These are phyloP conservation scores for Panicum virgatum DNA, from an alignment of 202 grass and related monocot species.

Conservation along the genomic window DNA sequence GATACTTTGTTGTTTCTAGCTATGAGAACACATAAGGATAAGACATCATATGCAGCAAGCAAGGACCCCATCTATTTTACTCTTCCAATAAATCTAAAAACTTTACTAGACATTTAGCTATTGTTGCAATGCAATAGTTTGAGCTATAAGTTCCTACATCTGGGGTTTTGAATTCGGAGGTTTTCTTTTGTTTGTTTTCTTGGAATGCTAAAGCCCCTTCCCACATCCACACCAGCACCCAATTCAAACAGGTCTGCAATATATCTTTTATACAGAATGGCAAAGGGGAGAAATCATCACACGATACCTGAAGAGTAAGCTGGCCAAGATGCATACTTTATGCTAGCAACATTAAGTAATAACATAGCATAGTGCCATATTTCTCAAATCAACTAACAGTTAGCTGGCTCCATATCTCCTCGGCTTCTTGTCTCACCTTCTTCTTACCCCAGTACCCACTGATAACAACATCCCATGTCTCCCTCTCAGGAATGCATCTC, in stretches of 20 bases:
- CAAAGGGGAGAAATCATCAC: not conserved
- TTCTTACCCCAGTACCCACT: slow-evolving; percentile 66
- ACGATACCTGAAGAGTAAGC: slow-evolving; percentile 34
- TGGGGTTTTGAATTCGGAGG: not conserved
- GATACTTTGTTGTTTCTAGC: not conserved
- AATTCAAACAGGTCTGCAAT: not conserved
- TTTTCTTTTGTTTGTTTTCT: slow-evolving; percentile 1
- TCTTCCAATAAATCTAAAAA: slow-evolving; percentile 7
- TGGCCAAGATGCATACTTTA: not conserved
- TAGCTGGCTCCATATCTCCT: slow-evolving; percentile 46
- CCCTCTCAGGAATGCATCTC: slow-evolving; percentile 67
- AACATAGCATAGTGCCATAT: slow-evolving; percentile 19
- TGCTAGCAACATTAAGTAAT: not conserved
- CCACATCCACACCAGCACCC: not conserved
- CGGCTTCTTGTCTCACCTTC: slow-evolving; percentile 50
- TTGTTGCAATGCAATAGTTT: slow-evolving; percentile 16
- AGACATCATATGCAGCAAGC: slow-evolving; percentile 3
- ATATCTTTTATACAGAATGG: slow-evolving; percentile 13
- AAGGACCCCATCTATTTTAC: slow-evolving; percentile 23
- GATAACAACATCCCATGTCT: slow-evolving; percentile 67
- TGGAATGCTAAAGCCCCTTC: not conserved
- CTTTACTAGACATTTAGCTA: not conserved
- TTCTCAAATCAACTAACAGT: slow-evolving; percentile 36
- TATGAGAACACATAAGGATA: not conserved
- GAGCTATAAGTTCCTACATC: not conserved